Evolutionary conservation across 345 rosid species (phyloP), one percentile per base, ranked within the genome.

Genomic region (Hibiscus tridactylites): DNA sequence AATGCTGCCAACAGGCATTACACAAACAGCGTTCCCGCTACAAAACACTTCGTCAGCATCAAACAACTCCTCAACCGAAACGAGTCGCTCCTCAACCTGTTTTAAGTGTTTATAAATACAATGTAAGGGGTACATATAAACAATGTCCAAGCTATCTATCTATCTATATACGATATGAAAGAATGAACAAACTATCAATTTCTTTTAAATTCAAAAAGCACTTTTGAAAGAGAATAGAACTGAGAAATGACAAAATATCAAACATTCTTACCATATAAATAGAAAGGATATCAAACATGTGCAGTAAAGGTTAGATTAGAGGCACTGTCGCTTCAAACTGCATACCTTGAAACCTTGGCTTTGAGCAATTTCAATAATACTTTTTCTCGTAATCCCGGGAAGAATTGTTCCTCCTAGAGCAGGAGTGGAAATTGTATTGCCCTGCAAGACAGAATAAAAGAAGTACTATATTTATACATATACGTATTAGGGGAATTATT

Each of bases 11-110:
- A 79, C 76, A 12, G 81, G 81, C 42, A 66, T 39, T 9, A 79
- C 70, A 44, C 72, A 74, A 65, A 66, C 13, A 24, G 74, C 79
- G 73, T 49, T 75, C 67, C 74, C 83, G 4, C 70, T 65, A 52
- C 79, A 72, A 69, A 82, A 77, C 31, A 70, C 81, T 77, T 82
- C 83, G 54, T 79, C 83, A 9, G 83, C 79, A 37, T 39, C 72
- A 46, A 70, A 53, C 21, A 80, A 61, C 77, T 82, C 83, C 68
- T 79, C 78, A 13, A 79, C 73, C 16, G 83, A 56, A 57, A 82
- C 33, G 9, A 56, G 74, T 12, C 72, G 71, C 61, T 77, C 81
- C 72, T 75, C 81, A 6, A 82, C 83, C 81, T 82, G 81, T 52
- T 63, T 17, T 63, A 0, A 54, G 59, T 17, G 59, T 6, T 54